Conservation (phyloP, 2,329 filamentous ascomycete species). For the Geoglossum cookeanum region DNA sequence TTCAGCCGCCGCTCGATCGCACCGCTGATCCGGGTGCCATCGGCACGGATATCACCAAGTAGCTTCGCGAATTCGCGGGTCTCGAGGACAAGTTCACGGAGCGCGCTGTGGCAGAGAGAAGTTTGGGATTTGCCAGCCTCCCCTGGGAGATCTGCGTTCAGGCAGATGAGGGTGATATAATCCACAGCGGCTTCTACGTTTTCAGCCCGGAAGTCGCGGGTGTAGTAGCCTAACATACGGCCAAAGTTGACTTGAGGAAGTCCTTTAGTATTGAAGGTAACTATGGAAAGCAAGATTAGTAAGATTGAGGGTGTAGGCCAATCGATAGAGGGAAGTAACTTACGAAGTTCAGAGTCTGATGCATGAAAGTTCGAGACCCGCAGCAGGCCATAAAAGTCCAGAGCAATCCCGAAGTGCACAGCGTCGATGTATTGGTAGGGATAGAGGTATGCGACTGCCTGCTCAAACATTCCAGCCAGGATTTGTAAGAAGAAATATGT, state of each 20-base stretch:
- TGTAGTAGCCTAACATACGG: constrained; percentile 86
- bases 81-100: constrained; percentile 89
- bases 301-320: constrained; percentile 5
- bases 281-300: constrained; percentile 17
- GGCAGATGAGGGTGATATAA: constrained; percentile 77
- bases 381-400: constrained; percentile 77
- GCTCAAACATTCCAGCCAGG: constrained; percentile 81
- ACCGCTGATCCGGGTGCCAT: constrained; percentile 70
- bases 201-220: constrained; percentile 81
- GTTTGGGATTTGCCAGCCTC: constrained; percentile 58
- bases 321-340: constrained; percentile 15
- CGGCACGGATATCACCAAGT: constrained; percentile 73
- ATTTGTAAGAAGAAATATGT: constrained; percentile 90
- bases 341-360: constrained; percentile 48
- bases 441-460: constrained; percentile 81
- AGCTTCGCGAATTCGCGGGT: constrained; percentile 88
- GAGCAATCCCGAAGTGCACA: constrained; percentile 80
- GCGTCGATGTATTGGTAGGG: constrained; percentile 82
- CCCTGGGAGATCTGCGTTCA: constrained; percentile 67
- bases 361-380: constrained; percentile 67
- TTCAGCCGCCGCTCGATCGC: constrained; percentile 70
- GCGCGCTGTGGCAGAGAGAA: constrained; percentile 72
- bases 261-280: constrained; percentile 33
- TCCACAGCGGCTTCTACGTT: constrained; percentile 81
- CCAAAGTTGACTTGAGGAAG: constrained; percentile 81